Percentiles rank a stretch among this genome's conserved stretches.
These are phyloP conservation scores for Lepidium didymum DNA, from an alignment of 345 rosid species.

Conservation along the genomic window DNA sequence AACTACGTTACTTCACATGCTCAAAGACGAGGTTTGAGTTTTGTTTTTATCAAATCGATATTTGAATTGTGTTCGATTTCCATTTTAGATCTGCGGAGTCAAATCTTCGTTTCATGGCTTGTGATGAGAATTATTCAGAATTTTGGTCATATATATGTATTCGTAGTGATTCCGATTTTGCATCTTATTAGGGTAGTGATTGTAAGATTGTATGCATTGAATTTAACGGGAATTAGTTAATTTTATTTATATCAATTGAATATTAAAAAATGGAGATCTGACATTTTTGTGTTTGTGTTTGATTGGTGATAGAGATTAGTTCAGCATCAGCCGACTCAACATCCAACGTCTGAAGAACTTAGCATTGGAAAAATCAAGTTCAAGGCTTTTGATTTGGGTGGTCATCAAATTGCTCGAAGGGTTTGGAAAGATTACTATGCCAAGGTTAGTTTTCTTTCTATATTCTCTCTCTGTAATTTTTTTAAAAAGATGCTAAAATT, in stretches of 20 bases:
- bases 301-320: slow-evolving; percentile 55
- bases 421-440: slow-evolving; percentile 90
- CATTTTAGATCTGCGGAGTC: background rate
- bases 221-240: background rate
- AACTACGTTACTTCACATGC: slow-evolving; percentile 81
- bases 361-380: slow-evolving; percentile 81
- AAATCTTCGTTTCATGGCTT: background rate
- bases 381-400: slow-evolving; percentile 84
- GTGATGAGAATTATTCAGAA: background rate
- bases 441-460: slow-evolving; percentile 35
- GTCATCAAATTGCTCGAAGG: slow-evolving; percentile 80
- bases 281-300: background rate
- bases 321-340: slow-evolving; percentile 78
- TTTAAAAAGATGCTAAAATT: background rate
- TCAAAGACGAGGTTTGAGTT: slow-evolving; percentile 59
- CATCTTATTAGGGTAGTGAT: background rate
- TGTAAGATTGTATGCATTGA: background rate
- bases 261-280: background rate
- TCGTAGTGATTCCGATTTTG: background rate
- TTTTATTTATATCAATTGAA: no score
- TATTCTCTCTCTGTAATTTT: background rate
- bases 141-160: background rate
- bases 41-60: background rate
- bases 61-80: background rate
- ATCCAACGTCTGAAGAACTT: slow-evolving; percentile 78